Evolutionary conservation across 371 early-diverging fungal species (phyloP), one percentile per base, ranked within the genome.

Genomic region (Globomyces sp.): DNA sequence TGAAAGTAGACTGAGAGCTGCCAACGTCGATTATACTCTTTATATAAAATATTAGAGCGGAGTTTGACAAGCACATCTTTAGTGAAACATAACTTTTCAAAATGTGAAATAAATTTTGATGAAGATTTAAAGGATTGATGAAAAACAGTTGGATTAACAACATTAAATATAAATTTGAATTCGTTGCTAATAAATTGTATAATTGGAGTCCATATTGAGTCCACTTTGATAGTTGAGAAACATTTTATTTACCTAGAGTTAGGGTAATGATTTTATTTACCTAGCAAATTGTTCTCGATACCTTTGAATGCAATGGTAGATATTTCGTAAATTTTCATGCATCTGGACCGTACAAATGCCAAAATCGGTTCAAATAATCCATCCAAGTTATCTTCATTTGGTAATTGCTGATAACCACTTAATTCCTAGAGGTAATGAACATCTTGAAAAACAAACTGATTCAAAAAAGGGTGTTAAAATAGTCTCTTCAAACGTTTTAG

Each of bases 341-440:
- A 34, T 13, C 51, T 51, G 13, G 51, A 13, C 34, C 34, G 13
- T 4, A 51, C 4, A 4, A 51, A 34, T 13, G 51, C 10, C 34
- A 51, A 51, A 51, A 51, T 51, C 34, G 51, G 4, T 51, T 51
- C 51, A 13, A 51, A 51, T 4, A 34, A 51, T 51, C 13, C 13
- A 10, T 51, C 51, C 24, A 24, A 24, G 24, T 24, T 24, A 24
- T 24, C 24, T 24, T 24, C 24, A 24, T 24, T 24, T 24, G 24
- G 24, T 24, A 24, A 24, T 24, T 24, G 24, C 24, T 24, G 24
- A 24, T 24, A 24, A 24, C 24, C 24, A 24, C 24, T 24, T 24
- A 24, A 24, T 24, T 24, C 24, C 24, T 24, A 24, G 24, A 24
- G 24, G 24, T 24, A 24, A 24, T 24, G 24, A 24, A 24, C 24